These are phyloP conservation scores for Porphyrellus sp. DNA, from an alignment of 1,284 basidiomycete species.

Conservation along the genomic window DNA sequence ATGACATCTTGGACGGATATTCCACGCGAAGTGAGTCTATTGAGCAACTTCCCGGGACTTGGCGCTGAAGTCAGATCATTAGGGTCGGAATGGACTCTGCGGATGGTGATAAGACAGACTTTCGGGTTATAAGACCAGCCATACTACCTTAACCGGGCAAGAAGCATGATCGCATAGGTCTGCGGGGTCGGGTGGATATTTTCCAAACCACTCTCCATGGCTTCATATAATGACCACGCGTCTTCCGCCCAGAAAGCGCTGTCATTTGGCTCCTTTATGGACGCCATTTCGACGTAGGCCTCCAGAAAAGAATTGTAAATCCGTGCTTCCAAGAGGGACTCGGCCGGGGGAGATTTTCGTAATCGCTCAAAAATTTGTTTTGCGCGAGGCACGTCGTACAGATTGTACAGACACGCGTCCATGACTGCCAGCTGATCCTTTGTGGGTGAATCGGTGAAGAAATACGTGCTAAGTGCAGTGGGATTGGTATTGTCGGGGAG, in stretches of 20 bases:
- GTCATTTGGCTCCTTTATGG: conserved; percentile 41
- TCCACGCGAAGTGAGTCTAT: conserved; percentile 46
- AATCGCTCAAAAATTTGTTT: conserved; percentile 63
- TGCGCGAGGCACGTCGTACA: conserved; percentile 70
- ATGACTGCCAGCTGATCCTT: conserved; percentile 73
- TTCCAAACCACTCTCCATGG: conserved; percentile 52
- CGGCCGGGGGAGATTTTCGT: conserved; percentile 34
- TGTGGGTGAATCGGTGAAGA: conserved; percentile 62
- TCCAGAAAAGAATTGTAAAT: conserved; percentile 57
- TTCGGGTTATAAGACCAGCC: neutral
- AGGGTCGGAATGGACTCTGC: conserved; percentile 41
- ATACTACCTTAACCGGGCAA: conserved; percentile 52
- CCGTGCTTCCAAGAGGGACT: conserved; percentile 39
- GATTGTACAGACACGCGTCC: conserved; percentile 72
- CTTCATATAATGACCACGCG: conserved; percentile 54
- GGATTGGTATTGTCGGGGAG: conserved; percentile 46
- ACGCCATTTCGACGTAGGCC: conserved; percentile 61
- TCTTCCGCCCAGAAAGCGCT: conserved; percentile 55
- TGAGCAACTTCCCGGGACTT: conserved; percentile 41
- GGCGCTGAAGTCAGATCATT: conserved; percentile 10
- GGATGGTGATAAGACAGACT: conserved; percentile 7
- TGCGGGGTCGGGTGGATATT: conserved; percentile 49
- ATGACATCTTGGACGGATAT: conserved; percentile 55
- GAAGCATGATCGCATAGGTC: conserved; percentile 68
- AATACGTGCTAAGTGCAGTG: conserved; percentile 44